Base-by-base conservation (phyloP, 371 early-diverging fungal genomes). In the Zychaea mexicana region DNA sequence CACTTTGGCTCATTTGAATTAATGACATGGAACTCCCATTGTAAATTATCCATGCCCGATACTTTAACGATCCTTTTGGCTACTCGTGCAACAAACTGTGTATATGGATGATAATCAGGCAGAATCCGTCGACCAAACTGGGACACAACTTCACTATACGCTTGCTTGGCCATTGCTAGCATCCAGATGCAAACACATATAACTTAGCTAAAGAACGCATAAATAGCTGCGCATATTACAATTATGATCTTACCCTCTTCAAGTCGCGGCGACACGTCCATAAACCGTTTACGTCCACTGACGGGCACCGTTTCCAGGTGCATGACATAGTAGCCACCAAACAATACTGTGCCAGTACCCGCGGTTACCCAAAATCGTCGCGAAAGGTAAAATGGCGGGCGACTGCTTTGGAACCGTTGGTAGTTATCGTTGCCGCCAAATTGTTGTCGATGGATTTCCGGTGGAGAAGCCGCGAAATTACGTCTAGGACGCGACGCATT, bases 21-120 rank as follows among this genome's bases (percentile, higher is more conserved):
- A 56, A 96, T 90, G 6, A 96, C 94, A 77, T 92, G 79, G 39
- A 92, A 81, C 60, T 92, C 92, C 93, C 93, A 92, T 22, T 87
- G 82, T 22, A 91, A 62, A 52, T 82, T 71, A 36, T 85, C 73
- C 81, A 85, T 82, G n/a, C 88, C 88, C 1, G 90, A 82, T 10
- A 87, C 93, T 52, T 61, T 67, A n/a, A 95, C 86, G 26, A 95
- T 73, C 13, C 89, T 74, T 52, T 73, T 49, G 8, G 93, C 93
- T 0, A 94, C 87, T 15, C 76, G 66, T 15, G 77, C 69, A 3
- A 94, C 94, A 61, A 85, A 85, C 13, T 36, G 26, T 3, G 85
- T 81, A 26, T 83, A 76, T 0, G 86, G 86, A 61, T 92, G 88
- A 55, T 78, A 70, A 0, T 71, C 52, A 1, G 94, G 89, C 13